Percentiles rank a stretch among this genome's conserved stretches.
phyloP scores from a whole-genome alignment of 2,329 filamentous ascomycete species.

The Neospermospora avenae region DNA sequence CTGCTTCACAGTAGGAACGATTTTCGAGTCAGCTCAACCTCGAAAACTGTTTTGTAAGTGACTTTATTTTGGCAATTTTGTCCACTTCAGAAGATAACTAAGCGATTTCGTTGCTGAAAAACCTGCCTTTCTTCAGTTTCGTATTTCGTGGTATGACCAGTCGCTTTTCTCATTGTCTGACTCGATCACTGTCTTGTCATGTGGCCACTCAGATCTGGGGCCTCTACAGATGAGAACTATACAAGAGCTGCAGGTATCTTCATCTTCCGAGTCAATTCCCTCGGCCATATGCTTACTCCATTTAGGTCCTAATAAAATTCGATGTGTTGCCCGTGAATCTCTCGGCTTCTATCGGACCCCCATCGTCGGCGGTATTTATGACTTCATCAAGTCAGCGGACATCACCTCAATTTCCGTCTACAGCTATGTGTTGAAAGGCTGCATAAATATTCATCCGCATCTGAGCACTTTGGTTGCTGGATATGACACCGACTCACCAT shows the following conservation, averaged over 20 bases:
- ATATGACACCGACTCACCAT: not conserved
- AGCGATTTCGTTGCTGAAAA: no score
- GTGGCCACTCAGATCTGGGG: not conserved
- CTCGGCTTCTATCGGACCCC: constrained; percentile 1
- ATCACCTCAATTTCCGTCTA: not conserved
- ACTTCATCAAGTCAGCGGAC: not conserved
- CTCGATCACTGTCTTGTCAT: not conserved
- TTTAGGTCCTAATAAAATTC: not conserved
- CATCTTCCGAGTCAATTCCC: no score
- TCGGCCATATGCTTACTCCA: not conserved
- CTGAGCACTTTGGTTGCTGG: not conserved
- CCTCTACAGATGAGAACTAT: not conserved
- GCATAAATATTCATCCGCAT: not conserved
- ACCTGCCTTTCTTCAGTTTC: no score
- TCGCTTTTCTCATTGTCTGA: not conserved
- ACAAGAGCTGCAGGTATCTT: not conserved
- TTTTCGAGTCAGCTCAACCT: not conserved
- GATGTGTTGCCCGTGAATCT: constrained; percentile 3
- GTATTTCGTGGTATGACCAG: no score
- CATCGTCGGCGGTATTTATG: constrained; percentile 1
- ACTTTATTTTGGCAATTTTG: no score
- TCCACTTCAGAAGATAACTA: no score
- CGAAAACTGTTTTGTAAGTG: no score
- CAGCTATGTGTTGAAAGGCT: not conserved
- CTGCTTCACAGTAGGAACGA: not conserved